Evolutionary conservation across 164 flowering plant genomes (phyloP), one percentile per base, ranked within the genome.

Genomic region (Taxillus chinensis): DNA sequence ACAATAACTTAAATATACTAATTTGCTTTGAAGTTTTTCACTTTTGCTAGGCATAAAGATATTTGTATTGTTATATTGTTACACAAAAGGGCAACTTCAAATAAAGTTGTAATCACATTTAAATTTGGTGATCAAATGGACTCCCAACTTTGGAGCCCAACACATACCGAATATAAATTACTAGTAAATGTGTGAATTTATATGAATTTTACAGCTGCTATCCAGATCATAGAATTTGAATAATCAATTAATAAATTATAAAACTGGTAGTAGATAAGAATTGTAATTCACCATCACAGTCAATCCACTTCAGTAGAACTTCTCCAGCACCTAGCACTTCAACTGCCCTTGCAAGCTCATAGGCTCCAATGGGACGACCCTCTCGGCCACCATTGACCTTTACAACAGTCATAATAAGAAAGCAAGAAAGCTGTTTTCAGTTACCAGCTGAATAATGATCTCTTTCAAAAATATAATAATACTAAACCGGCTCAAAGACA

Each of bases 251-350:
- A 11, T 7, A 48, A 48, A 48, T 11, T 48, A 11, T 48, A 48
- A 8, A 48, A 48, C 9, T 8, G 51, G 4, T 3, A 7, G 12
- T 4, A 14, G 51, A 8, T 43, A 42, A 39, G 52, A 15, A 38
- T 9, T 39, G 13, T 61, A 42, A 13, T 37, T 71, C 73, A 93
- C 99, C 99, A 82, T 95, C 99, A 80, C 97, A 95, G 59, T 95
- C 97, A 43, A 95, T 95, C 80, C 97, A 95, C 66, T 95, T 95
- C 1, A 95, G 84, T 57, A 95, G 75, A 72, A 95, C 87, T 78
- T 95, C 99, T 66, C 97, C 99, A 65, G 99, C 97, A 60, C 97
- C 99, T n/a, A 95, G 78, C 66, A 87, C 93, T 74, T 91, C 96
- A 61, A 91, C 99, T 43, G 97, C 97, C 77, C 87, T 89, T 27